A percentile compares a stretch with the other conserved stretches of the same genome.
Conservation (phyloP, 768 basidiomycete species). For the Lepiota venenata region DNA sequence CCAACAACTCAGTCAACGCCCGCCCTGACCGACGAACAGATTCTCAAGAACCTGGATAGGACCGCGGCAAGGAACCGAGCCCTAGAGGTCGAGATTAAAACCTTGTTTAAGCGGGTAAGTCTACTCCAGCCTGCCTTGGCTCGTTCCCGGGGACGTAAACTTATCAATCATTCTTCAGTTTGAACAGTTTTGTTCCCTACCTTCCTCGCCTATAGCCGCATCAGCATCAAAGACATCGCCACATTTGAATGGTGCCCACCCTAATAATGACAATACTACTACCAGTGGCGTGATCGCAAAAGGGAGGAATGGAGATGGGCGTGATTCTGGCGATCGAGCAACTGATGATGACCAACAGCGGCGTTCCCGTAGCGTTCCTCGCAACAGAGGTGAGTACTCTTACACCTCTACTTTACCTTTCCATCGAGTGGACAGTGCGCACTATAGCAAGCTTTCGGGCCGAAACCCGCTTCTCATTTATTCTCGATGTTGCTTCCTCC, state of each 20-base stretch:
- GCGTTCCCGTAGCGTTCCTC: not conserved
- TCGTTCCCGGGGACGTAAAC: slow-evolving; percentile 3
- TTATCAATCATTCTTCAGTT: slow-evolving; percentile 14
- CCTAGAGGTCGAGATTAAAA: slow-evolving; percentile 42
- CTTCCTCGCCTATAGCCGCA: not conserved
- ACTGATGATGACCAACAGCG: not conserved
- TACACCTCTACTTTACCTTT: not conserved
- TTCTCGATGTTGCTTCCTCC: not conserved
- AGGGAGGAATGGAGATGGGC: not conserved
- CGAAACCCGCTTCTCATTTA: not conserved
- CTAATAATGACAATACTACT: not conserved
- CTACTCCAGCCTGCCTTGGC: not conserved
- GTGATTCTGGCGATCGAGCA: slow-evolving; percentile 3
- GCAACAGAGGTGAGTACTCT: not conserved
- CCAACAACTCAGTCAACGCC: not conserved
- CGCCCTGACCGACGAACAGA: slow-evolving; percentile 32
- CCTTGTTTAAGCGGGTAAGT: slow-evolving; percentile 32
- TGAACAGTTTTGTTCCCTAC: slow-evolving; percentile 17
- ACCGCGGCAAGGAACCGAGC: slow-evolving; percentile 37
- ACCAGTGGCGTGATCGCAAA: not conserved
- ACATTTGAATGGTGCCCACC: not conserved
- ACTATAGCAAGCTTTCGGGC: slow-evolving; percentile 1
- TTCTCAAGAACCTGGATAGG: slow-evolving; percentile 34
- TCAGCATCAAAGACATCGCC: slow-evolving; percentile 12
- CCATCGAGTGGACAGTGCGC: not conserved